These are phyloP conservation scores for Erodium moschatum DNA, from an alignment of 441 rosid species.

Conservation along the genomic window DNA sequence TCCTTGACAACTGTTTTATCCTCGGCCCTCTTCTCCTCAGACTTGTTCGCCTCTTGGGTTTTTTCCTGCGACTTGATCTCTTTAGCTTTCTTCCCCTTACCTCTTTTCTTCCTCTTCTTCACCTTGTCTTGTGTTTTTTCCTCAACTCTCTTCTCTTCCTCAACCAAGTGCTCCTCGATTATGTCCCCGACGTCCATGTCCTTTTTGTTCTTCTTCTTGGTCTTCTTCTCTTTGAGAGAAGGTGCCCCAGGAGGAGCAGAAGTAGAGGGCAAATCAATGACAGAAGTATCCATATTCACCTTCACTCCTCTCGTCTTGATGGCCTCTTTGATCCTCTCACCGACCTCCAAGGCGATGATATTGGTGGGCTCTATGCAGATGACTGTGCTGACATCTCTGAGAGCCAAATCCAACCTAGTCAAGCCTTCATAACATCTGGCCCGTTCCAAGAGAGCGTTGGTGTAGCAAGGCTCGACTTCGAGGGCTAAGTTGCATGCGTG, in stretches of 20 bases:
- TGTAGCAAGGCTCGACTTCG: conserved; percentile 40
- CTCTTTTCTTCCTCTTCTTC: too few relatives aligned
- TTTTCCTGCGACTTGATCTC: conserved; percentile 25
- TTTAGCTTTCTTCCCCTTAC: not conserved
- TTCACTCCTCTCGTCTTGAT: conserved; percentile 43
- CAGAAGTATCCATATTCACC: conserved; percentile 30
- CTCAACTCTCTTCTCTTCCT: conserved; percentile 26
- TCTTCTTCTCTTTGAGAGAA: conserved; percentile 29
- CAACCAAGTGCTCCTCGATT: conserved; percentile 24
- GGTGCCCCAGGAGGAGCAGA: not conserved
- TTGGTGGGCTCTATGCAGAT: conserved; percentile 47
- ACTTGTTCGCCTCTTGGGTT: conserved; percentile 12
- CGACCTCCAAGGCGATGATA: conserved; percentile 47
- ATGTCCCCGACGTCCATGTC: conserved; percentile 23
- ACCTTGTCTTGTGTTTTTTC: not conserved
- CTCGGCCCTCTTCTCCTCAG: conserved; percentile 24
- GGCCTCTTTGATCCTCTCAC: conserved; percentile 40
- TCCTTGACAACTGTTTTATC: conserved; percentile 45
- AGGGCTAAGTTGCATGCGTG: conserved; percentile 51
- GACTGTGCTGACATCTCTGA: conserved; percentile 46
- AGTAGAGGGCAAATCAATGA: conserved; percentile 33
- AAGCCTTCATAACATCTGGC: conserved; percentile 60
- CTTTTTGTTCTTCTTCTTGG: conserved; percentile 27
- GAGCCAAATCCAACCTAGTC: conserved; percentile 52
- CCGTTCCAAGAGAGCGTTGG: conserved; percentile 52